Percentiles rank a stretch among this genome's conserved stretches.
Conservation (phyloP, 2,329 filamentous ascomycete genomes). For the Plectosphaerella cucumerina region DNA sequence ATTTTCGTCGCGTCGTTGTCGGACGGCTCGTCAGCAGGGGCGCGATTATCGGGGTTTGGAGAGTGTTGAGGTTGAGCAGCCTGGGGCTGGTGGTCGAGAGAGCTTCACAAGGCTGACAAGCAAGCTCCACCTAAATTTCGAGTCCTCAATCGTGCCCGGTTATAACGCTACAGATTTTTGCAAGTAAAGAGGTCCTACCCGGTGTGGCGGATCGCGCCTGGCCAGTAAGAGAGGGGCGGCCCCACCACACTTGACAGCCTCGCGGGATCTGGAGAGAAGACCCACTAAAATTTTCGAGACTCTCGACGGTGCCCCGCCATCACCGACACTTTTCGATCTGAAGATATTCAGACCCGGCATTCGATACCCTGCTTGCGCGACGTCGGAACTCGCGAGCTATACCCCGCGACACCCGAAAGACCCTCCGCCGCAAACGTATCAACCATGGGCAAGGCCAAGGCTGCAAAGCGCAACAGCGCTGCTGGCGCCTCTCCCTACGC, state of each 20-base stretch:
- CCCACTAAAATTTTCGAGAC: slow-evolving; percentile 14
- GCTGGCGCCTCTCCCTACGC: slow-evolving; percentile 17
- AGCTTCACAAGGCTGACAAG: neutral
- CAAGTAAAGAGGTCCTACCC: no score
- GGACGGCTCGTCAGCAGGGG: neutral
- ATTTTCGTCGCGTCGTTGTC: slow-evolving; percentile 26
- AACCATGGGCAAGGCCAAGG: slow-evolving; percentile 49
- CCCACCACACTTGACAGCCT: no score
- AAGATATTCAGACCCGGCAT: no score
- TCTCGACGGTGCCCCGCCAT: slow-evolving; percentile 4
- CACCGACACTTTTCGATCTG: slow-evolving; percentile 1
- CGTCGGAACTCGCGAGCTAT: no score
- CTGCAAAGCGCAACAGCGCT: slow-evolving; percentile 47
- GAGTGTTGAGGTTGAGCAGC: slow-evolving; percentile 1
- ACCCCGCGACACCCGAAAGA: neutral
- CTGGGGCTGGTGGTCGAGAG: neutral
- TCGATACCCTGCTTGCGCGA: no score
- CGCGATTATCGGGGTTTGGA: neutral
- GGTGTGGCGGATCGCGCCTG: no score
- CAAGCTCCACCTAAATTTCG: neutral
- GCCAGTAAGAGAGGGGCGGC: no score
- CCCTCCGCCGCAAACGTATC: neutral
- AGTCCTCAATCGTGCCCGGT: neutral
- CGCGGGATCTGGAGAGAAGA: neutral
- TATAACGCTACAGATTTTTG: no score